These are phyloP conservation scores for Solanum acaule DNA, from an alignment of 257 asterid genomes.

Conservation along the genomic window DNA sequence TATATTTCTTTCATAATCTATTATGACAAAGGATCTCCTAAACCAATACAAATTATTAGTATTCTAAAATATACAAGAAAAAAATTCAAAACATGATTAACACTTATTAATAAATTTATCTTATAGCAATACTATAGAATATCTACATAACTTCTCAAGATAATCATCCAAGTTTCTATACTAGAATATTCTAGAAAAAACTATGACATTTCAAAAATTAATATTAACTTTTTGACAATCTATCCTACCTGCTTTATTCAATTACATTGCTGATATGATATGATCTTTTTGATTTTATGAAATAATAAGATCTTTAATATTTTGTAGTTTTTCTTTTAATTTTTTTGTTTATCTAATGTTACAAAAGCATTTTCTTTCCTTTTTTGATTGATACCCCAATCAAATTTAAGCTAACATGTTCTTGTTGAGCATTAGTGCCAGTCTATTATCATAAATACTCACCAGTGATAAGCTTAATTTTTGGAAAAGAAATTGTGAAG, in stretches of 20 bases:
- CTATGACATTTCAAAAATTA: neutral
- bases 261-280: neutral
- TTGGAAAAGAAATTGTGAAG: neutral
- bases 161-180: too few species aligned
- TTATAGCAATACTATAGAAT: neutral
- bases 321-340: neutral
- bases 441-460: neutral
- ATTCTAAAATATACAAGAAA: neutral
- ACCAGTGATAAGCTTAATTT: neutral
- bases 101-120: neutral
- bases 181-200: neutral
- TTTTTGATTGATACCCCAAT: neutral
- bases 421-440: neutral
- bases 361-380: neutral
- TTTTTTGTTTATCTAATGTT: neutral
- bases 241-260: neutral
- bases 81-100: too few species aligned
- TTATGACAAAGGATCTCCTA: neutral
- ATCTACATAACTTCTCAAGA: neutral
- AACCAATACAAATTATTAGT: neutral
- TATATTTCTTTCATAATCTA: neutral
- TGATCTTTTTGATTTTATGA: neutral
- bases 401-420: neutral
- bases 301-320: neutral
- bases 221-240: neutral